A percentile compares a stretch with the other conserved stretches of the same genome.
These are phyloP conservation scores for Fusarium solani-melongenae DNA, from an alignment of 2,329 filamentous ascomycete species.

Conservation along the genomic window DNA sequence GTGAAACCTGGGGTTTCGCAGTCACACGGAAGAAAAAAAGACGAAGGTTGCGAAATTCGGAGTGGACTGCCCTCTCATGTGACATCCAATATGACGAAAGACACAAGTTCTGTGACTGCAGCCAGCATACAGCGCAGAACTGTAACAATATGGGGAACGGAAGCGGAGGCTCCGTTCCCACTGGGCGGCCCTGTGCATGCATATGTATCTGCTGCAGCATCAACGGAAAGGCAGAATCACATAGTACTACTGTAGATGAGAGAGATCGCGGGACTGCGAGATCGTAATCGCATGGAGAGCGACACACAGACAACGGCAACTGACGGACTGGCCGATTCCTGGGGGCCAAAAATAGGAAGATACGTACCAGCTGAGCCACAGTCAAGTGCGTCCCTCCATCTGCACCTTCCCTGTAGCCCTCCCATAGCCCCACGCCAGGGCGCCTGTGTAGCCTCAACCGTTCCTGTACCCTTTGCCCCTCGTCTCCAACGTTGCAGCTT, in stretches of 20 bases:
- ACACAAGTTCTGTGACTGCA: conserved; percentile 8
- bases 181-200: conserved; percentile 17
- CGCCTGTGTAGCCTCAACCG: conserved; percentile 4
- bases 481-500: conserved; percentile 27
- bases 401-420: background rate
- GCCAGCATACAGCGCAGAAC: conserved; percentile 6
- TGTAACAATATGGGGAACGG: conserved; percentile 9
- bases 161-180: conserved; percentile 19
- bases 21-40: conserved; percentile 23
- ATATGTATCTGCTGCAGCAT: conserved; percentile 26
- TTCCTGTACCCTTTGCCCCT: conserved; percentile 24
- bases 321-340: conserved; percentile 32
- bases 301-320: conserved; percentile 9
- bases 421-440: conserved; percentile 20
- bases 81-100: conserved; percentile 23
- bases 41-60: conserved; percentile 7
- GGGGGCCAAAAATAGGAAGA: conserved; percentile 42
- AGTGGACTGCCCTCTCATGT: conserved; percentile 33
- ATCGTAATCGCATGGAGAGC: conserved; percentile 8
- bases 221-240: conserved; percentile 32
- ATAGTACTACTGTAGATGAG: background rate
- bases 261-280: conserved; percentile 9
- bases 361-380: conserved; percentile 35
- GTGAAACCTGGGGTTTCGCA: conserved; percentile 40
- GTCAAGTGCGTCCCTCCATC: conserved; percentile 10